Evolutionary conservation across 78 protist species (phyloP).

Genomic region (Acrasis kona): DNA sequence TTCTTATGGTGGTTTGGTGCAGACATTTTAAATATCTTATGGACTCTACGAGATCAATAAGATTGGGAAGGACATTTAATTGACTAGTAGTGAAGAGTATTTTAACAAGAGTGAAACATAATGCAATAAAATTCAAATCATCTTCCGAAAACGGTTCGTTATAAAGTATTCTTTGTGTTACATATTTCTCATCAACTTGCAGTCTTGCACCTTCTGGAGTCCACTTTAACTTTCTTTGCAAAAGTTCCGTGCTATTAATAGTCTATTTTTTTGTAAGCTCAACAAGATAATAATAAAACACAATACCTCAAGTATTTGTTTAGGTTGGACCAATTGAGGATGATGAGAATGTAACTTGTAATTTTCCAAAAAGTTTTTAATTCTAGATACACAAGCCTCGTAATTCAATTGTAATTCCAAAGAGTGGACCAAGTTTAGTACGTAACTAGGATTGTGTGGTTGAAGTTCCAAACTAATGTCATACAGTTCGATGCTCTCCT

Average conservation of each 20-base stretch:
- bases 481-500: conserved; percentile 12
- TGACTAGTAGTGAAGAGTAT: conserved; percentile 46
- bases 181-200: not conserved
- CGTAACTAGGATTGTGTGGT: conserved; percentile 26
- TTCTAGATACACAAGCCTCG: too few relatives aligned
- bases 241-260: too few relatives aligned
- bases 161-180: too few relatives aligned
- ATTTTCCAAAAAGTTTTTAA: too few relatives aligned
- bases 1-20: conserved; percentile 60
- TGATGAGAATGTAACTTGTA: too few relatives aligned
- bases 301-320: too few relatives aligned
- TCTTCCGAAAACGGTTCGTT: not conserved
- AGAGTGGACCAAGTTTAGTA: conserved; percentile 28
- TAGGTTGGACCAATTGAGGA: too few relatives aligned
- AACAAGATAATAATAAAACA: too few relatives aligned
- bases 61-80: conserved; percentile 36
- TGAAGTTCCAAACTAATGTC: not conserved
- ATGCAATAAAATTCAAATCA: conserved; percentile 66
- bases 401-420: conserved; percentile 21
- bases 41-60: conserved; percentile 37
- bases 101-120: conserved; percentile 63
- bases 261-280: too few relatives aligned
- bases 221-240: conserved; percentile 8
- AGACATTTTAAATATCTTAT: conserved; percentile 17
- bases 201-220: not conserved